Percentiles rank a stretch among this genome's conserved stretches.
phyloP scores from a whole-genome alignment of 1,284 basidiomycete species.

The Rhodotorula sp. region DNA sequence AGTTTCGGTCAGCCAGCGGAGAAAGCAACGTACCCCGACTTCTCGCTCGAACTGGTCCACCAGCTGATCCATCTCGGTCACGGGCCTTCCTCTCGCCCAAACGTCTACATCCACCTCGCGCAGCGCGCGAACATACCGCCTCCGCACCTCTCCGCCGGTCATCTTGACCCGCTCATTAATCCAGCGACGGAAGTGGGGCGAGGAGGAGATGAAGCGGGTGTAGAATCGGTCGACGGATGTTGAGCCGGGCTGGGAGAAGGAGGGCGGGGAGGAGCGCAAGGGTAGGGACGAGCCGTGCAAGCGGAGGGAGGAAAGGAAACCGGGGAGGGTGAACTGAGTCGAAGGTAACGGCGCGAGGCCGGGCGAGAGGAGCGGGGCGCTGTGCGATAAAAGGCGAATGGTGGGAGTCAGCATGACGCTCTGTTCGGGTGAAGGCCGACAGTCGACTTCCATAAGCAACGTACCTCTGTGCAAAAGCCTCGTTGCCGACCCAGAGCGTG shows the following conservation, averaged over 20 bases:
- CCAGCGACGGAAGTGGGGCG: slow-evolving; percentile 33
- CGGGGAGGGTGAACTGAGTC: slow-evolving; percentile 64
- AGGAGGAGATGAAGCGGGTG: slow-evolving; percentile 28
- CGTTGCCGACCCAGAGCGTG: slow-evolving; percentile 34
- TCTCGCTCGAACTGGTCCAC: slow-evolving; percentile 21
- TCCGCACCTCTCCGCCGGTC: slow-evolving; percentile 29
- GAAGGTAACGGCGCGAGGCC: slow-evolving; percentile 51
- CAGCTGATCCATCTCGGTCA: slow-evolving; percentile 23
- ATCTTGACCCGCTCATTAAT: slow-evolving; percentile 18
- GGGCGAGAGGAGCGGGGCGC: slow-evolving; percentile 53
- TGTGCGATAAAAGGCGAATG: background rate
- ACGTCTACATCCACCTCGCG: slow-evolving; percentile 18
- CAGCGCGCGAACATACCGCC: slow-evolving; percentile 29
- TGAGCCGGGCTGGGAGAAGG: slow-evolving; percentile 19
- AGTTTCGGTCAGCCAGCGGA: too few species aligned
- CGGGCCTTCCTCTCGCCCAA: slow-evolving; percentile 10
- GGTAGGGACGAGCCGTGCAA: slow-evolving; percentile 60
- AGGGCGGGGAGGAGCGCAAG: slow-evolving; percentile 34
- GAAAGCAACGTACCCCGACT: slow-evolving; percentile 9
- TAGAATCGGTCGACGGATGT: slow-evolving; percentile 39
- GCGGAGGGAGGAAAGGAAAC: slow-evolving; percentile 80
- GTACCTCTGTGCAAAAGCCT: slow-evolving; percentile 7
- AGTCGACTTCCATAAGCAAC: slow-evolving; percentile 43
- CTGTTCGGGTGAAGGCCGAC: slow-evolving; percentile 54
- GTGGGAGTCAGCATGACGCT: background rate